These are phyloP conservation scores for Hippophae tibetana DNA, from an alignment of 306 rosid species.

Conservation along the genomic window DNA sequence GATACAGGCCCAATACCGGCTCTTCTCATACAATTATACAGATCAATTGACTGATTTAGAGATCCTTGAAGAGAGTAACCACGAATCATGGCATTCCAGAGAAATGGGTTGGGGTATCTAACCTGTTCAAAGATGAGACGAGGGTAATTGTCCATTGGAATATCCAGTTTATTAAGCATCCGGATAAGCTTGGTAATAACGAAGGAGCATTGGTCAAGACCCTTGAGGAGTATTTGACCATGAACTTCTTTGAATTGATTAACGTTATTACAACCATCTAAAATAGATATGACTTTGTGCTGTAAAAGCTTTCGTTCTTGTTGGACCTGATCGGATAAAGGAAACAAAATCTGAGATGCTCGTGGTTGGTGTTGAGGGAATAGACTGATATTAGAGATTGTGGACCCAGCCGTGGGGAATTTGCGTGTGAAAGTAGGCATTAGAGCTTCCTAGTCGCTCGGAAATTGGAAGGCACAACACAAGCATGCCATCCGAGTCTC, in stretches of 20 bases:
- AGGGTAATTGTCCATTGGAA: slow-evolving; percentile 48
- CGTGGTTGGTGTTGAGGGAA: not conserved
- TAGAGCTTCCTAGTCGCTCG: not conserved
- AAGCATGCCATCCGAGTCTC: too few species aligned
- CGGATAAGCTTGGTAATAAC: slow-evolving; percentile 65
- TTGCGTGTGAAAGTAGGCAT: slow-evolving; percentile 24
- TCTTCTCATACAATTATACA: slow-evolving; percentile 45
- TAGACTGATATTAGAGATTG: slow-evolving; percentile 8
- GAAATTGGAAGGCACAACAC: too few species aligned
- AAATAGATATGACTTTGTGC: slow-evolving; percentile 24
- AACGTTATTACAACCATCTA: slow-evolving; percentile 32
- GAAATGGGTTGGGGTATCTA: slow-evolving; percentile 56
- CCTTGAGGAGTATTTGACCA: slow-evolving; percentile 37
- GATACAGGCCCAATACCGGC: slow-evolving; percentile 40
- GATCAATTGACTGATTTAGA: slow-evolving; percentile 27
- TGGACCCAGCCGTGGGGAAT: slow-evolving; percentile 14
- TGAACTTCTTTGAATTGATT: slow-evolving; percentile 48
- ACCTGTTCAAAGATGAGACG: slow-evolving; percentile 49
- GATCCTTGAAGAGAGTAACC: slow-evolving; percentile 48
- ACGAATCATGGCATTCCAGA: slow-evolving; percentile 74
- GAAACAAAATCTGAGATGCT: not conserved
- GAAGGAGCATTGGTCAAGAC: slow-evolving; percentile 51
- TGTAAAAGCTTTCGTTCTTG: slow-evolving; percentile 33
- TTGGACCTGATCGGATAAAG: slow-evolving; percentile 15
- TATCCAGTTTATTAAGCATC: slow-evolving; percentile 29